Evolutionary conservation across 768 basidiomycete genomes (phyloP).

Genomic region (Naematelia aurantialba): DNA sequence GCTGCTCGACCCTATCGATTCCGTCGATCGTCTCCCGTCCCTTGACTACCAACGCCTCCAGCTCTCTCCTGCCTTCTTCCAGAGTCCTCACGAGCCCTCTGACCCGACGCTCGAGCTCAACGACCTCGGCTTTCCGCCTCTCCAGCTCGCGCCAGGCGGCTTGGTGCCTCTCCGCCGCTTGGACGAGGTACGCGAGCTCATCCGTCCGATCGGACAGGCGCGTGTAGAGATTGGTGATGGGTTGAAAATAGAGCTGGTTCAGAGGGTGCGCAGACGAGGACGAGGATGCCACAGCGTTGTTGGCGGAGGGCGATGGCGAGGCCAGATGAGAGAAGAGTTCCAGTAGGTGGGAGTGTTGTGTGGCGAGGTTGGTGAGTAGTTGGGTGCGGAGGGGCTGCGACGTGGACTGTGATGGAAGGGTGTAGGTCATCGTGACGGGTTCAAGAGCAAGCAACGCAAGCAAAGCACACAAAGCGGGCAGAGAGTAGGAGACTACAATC

Average conservation of each 20-base stretch:
- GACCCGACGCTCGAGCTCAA: slow-evolving; percentile 23
- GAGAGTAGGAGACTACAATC: too few species aligned
- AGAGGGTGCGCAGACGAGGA: slow-evolving; percentile 11
- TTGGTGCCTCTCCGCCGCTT: slow-evolving; percentile 30
- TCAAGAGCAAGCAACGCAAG: neutral
- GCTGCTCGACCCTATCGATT: slow-evolving; percentile 23
- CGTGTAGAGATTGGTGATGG: too few species aligned
- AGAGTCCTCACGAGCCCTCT: slow-evolving; percentile 18
- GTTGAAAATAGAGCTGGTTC: neutral
- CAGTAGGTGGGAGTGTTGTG: slow-evolving; percentile 28
- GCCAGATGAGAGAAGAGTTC: slow-evolving; percentile 31
- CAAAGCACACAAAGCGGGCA: too few species aligned
- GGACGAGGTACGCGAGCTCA: slow-evolving; percentile 22
- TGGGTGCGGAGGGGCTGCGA: slow-evolving; percentile 7
- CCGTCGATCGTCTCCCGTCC: slow-evolving; percentile 12
- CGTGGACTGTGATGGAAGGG: neutral
- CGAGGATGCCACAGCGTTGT: neutral
- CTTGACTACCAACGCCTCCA: slow-evolving; percentile 28
- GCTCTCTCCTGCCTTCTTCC: slow-evolving; percentile 25
- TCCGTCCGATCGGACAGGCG: slow-evolving; percentile 14
- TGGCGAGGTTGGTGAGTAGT: slow-evolving; percentile 32
- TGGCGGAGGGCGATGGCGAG: slow-evolving; percentile 2
- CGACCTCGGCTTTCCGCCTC: slow-evolving; percentile 20
- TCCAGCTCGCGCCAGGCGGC: slow-evolving; percentile 17
- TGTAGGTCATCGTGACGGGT: neutral